Conservation (phyloP, 1,284 basidiomycete genomes). For the Boletellus deceptivus region DNA sequence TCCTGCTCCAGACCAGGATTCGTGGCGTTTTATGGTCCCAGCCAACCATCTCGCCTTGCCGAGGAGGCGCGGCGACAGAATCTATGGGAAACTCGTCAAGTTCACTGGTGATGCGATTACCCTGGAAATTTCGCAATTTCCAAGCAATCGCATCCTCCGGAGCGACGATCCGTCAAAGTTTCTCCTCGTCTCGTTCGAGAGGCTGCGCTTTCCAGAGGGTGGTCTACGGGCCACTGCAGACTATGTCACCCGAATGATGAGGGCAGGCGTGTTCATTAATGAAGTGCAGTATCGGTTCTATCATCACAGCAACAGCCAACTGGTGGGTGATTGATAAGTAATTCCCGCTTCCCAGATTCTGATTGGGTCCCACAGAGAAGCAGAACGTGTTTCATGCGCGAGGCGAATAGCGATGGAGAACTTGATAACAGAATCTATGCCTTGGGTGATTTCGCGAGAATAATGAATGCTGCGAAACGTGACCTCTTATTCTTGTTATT, state of each 20-base stretch:
- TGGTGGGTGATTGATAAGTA: slow-evolving; percentile 38
- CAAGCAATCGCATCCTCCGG: slow-evolving; percentile 56
- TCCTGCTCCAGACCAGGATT: slow-evolving; percentile 46
- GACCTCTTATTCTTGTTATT: slow-evolving; percentile 1
- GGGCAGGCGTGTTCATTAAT: slow-evolving; percentile 55
- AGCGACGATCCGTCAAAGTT: slow-evolving; percentile 55
- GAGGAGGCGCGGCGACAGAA: slow-evolving; percentile 24
- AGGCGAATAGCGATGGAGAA: slow-evolving; percentile 51
- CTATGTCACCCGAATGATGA: slow-evolving; percentile 55
- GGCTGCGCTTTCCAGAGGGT: slow-evolving; percentile 50
- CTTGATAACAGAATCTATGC: slow-evolving; percentile 54
- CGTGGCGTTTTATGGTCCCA: slow-evolving; percentile 50
- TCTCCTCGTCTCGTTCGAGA: slow-evolving; percentile 52
- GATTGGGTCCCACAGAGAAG: slow-evolving; percentile 41
- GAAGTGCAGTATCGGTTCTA: slow-evolving; percentile 62
- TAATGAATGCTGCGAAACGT: slow-evolving; percentile 66
- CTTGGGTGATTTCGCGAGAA: slow-evolving; percentile 55
- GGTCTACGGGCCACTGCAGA: slow-evolving; percentile 47
- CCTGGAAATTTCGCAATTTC: slow-evolving; percentile 47
- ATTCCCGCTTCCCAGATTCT: neutral
- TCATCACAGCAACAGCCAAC: slow-evolving; percentile 65
- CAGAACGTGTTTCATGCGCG: slow-evolving; percentile 58
- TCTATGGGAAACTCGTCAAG: slow-evolving; percentile 49
- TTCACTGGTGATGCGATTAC: slow-evolving; percentile 50
- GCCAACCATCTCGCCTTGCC: slow-evolving; percentile 25